phyloP scores from a whole-genome alignment of 2,329 filamentous ascomycete species.

The Arthroderma uncinatum region DNA sequence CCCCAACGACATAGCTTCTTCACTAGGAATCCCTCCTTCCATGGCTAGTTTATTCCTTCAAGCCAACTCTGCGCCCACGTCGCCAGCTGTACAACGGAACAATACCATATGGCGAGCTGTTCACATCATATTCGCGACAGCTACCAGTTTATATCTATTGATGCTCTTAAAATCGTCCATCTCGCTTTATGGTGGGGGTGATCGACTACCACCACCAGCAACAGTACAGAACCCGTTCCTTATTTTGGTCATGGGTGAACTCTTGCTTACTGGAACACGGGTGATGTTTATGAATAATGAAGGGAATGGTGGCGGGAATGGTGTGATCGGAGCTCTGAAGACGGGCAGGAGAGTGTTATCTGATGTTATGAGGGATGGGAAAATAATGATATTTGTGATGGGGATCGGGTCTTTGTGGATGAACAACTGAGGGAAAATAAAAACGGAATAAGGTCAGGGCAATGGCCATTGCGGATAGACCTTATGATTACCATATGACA shows the following conservation, averaged over 20 bases:
- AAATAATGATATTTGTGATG: conserved; percentile 36
- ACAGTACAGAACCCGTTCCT: conserved; percentile 36
- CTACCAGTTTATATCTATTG: conserved; percentile 44
- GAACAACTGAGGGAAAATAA: neutral
- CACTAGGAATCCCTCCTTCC: conserved; percentile 35
- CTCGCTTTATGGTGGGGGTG: conserved; percentile 10
- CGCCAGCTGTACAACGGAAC: conserved; percentile 27
- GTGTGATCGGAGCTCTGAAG: conserved; percentile 22
- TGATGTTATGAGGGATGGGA: conserved; percentile 34
- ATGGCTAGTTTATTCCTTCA: conserved; percentile 29
- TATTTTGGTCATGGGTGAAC: conserved; percentile 38
- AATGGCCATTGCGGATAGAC: neutral
- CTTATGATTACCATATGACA: neutral
- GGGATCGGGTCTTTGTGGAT: conserved; percentile 34
- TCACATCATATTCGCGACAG: conserved; percentile 48
- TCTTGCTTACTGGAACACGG: conserved; percentile 32
- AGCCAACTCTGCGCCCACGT: conserved; percentile 28
- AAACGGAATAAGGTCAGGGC: neutral
- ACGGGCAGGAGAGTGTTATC: conserved; percentile 14
- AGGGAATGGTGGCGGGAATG: conserved; percentile 13
- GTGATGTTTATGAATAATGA: conserved; percentile 14
- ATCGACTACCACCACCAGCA: conserved; percentile 33
- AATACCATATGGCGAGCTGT: conserved; percentile 44
- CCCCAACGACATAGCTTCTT: conserved; percentile 26
- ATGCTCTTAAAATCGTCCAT: conserved; percentile 29